phyloP scores from a whole-genome alignment of 306 rosid genomes.

The Leucaena leucocephala region DNA sequence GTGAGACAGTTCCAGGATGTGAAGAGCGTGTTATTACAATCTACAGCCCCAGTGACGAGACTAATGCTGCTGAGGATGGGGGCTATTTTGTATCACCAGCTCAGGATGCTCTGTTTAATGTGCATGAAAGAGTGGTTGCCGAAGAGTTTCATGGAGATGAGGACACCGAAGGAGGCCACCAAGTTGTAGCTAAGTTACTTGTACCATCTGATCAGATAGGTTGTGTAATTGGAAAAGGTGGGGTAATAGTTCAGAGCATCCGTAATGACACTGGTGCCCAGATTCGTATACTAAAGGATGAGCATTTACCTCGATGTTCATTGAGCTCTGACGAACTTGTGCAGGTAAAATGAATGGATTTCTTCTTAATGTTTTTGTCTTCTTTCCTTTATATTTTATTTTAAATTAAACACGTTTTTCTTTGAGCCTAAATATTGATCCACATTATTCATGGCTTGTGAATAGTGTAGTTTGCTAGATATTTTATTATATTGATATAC shows the following conservation, averaged over 20 bases:
- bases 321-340: conserved; percentile 91
- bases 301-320: conserved; percentile 81
- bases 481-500: neutral
- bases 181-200: conserved; percentile 79
- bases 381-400: conserved; percentile 1
- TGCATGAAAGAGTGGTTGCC: conserved; percentile 89
- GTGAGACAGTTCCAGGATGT: conserved; percentile 82
- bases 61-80: conserved; percentile 66
- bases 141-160: conserved; percentile 80
- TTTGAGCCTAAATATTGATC: neutral
- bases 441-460: neutral
- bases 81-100: conserved; percentile 71
- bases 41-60: conserved; percentile 75
- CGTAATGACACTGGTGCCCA: conserved; percentile 93
- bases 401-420: neutral
- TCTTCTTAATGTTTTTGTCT: conserved; percentile 1
- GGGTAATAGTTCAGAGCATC: conserved; percentile 82
- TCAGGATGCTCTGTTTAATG: conserved; percentile 84
- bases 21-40: conserved; percentile 88
- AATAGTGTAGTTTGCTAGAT: neutral
- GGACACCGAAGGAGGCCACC: conserved; percentile 64
- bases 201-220: conserved; percentile 99
- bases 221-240: conserved; percentile 93
- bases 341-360: conserved; percentile 56
- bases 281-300: conserved; percentile 93